phyloP scores from a whole-genome alignment of 345 rosid genomes.

The Draba incana region DNA sequence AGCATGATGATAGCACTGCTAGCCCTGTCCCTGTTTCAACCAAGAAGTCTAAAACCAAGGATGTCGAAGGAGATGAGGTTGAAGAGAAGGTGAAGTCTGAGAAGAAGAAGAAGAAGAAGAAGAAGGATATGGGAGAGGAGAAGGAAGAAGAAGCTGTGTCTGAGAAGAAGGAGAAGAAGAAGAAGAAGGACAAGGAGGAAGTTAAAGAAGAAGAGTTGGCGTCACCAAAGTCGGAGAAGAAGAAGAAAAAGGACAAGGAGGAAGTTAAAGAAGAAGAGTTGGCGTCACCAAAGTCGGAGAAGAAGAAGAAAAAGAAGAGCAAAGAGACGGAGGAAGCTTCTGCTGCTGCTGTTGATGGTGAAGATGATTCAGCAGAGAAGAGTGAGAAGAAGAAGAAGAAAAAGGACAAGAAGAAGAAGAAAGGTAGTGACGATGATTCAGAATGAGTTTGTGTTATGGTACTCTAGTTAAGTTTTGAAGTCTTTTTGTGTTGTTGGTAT shows the following conservation, averaged over 20 bases:
- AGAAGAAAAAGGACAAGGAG: conserved; percentile 61
- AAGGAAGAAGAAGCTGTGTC: conserved; percentile 56
- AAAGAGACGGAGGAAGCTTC: conserved; percentile 53
- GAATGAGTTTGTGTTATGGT: conserved; percentile 20
- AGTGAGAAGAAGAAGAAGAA: conserved; percentile 79
- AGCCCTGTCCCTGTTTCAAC: conserved; percentile 50
- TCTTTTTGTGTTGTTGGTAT: conserved; percentile 28
- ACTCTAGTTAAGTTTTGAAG: conserved; percentile 11
- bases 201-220: conserved; percentile 45
- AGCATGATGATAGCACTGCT: conserved; percentile 49
- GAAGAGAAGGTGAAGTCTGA: conserved; percentile 48
- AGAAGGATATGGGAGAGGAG: conserved; percentile 57
- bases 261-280: conserved; percentile 52
- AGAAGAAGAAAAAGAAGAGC: conserved; percentile 76
- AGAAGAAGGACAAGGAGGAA: conserved; percentile 49
- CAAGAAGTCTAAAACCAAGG: conserved; percentile 62
- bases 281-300: conserved; percentile 70
- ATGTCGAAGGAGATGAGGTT: conserved; percentile 33
- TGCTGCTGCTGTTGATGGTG: conserved; percentile 41
- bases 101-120: conserved; percentile 56
- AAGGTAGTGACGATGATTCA: conserved; percentile 43
- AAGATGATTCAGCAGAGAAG: conserved; percentile 47
- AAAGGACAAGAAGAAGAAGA: conserved; percentile 60
- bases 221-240: conserved; percentile 77
- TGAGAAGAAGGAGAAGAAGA: conserved; percentile 52